Percentiles rank a stretch among this genome's conserved stretches.
phyloP scores from a whole-genome alignment of 306 rosid genomes.

The Arachis stenosperma region DNA sequence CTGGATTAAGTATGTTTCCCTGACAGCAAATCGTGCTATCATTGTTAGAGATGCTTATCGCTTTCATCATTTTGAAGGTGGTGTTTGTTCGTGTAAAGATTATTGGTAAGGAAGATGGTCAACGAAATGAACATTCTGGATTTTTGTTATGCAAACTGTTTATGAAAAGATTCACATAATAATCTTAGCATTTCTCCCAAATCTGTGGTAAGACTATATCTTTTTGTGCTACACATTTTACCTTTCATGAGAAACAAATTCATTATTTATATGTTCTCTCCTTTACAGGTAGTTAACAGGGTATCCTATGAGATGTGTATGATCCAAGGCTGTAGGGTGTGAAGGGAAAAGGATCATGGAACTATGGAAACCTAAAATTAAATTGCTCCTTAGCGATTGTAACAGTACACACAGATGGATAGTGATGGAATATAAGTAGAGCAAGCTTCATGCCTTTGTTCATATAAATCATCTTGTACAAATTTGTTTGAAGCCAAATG shows the following conservation, averaged over 20 bases:
- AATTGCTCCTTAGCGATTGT: neutral
- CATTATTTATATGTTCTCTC: no score
- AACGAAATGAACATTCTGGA: constrained; percentile 25
- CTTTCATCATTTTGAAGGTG: constrained; percentile 82
- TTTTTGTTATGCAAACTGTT: constrained; percentile 1
- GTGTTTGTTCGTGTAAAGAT: constrained; percentile 77
- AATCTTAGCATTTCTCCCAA: constrained; percentile 22
- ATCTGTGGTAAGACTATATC: constrained; percentile 24
- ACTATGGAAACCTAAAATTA: neutral
- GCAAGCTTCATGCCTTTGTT: neutral
- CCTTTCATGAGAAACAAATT: no score
- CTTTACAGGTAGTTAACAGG: neutral
- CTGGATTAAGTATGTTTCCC: constrained; percentile 78
- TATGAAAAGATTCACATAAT: neutral
- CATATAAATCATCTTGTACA: no score
- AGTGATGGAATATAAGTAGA: neutral
- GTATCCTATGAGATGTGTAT: neutral
- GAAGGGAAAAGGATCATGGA: neutral
- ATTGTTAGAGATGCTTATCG: constrained; percentile 82
- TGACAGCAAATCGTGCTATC: constrained; percentile 59
- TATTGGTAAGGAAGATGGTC: constrained; percentile 61
- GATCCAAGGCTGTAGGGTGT: neutral
- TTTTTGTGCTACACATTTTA: no score
- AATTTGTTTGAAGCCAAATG: no score
- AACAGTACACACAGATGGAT: neutral